Percentiles rank a stretch among this genome's conserved stretches.
Conservation (phyloP, 768 basidiomycete species). For the Suillus discolor region DNA sequence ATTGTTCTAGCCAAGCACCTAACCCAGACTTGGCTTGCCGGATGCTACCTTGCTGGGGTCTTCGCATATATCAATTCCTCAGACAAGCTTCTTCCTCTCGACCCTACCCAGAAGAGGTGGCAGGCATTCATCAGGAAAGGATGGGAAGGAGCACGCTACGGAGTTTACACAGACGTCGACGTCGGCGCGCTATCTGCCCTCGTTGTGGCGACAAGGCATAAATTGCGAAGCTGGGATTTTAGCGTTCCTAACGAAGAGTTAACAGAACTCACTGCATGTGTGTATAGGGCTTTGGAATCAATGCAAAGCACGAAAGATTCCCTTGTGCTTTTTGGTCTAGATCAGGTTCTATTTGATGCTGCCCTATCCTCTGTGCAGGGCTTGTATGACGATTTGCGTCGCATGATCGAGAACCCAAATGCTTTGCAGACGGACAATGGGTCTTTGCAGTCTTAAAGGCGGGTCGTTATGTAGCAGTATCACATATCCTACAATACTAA, state of each 20-base stretch:
- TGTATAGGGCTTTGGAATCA: neutral
- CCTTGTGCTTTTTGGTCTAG: too few relatives aligned
- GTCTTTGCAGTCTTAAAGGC: too few relatives aligned
- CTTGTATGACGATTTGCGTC: too few relatives aligned
- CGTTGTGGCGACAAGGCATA: neutral
- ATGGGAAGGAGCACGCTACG: neutral
- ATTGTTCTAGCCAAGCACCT: neutral
- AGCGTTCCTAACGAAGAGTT: neutral
- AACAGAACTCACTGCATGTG: neutral
- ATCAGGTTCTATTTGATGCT: too few relatives aligned
- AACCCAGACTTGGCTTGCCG: rapidly evolving
- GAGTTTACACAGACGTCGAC: too few relatives aligned
- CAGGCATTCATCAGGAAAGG: neutral
- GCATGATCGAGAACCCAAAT: too few relatives aligned
- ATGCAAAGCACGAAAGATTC: too few relatives aligned
- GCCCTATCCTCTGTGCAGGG: too few relatives aligned
- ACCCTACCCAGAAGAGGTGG: neutral
- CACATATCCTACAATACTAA: too few relatives aligned
- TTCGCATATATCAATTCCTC: neutral
- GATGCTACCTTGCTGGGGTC: neutral
- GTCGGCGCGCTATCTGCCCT: neutral
- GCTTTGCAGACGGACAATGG: too few relatives aligned
- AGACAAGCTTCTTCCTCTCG: neutral
- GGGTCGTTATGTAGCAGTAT: too few relatives aligned
- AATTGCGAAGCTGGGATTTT: neutral